Evolutionary conservation across 352 stramenopile species (phyloP).

Genomic region (Globisporangium iwayamae): DNA sequence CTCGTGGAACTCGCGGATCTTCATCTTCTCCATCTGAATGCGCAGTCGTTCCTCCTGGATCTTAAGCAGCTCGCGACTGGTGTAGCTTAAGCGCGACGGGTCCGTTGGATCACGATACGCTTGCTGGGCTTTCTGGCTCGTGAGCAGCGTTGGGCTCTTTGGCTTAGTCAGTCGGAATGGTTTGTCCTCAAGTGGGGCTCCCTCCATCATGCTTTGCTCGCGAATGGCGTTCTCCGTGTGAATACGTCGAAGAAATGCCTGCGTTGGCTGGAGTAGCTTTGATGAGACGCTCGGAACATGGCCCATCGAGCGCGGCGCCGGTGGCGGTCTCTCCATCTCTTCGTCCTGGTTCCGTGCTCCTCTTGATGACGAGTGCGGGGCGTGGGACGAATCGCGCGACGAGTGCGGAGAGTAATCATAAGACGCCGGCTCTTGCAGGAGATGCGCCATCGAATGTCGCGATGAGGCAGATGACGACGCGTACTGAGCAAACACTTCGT

Average conservation of each 20-base stretch:
- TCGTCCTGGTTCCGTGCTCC: conserved; percentile 10
- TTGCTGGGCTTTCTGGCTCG: conserved; percentile 29
- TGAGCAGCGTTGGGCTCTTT: conserved; percentile 48
- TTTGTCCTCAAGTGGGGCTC: conserved; percentile 41
- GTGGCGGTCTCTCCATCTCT: conserved; percentile 8
- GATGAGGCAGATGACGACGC: conserved; percentile 52
- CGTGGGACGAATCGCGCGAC: conserved; percentile 14
- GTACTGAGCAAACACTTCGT: conserved; percentile 56
- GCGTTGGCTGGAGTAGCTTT: conserved; percentile 62
- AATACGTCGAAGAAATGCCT: conserved; percentile 55
- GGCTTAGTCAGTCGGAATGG: conserved; percentile 47
- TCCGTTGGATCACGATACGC: conserved; percentile 36
- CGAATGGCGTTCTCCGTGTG: conserved; percentile 59
- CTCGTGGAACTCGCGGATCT: conserved; percentile 78
- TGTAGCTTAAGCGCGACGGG: conserved; percentile 62
- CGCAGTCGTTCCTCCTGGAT: conserved; percentile 72
- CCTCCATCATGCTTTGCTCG: conserved; percentile 36
- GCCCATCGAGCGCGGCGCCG: conserved; percentile 9
- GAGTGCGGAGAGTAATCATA: conserved; percentile 16
- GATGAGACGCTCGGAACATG: conserved; percentile 23
- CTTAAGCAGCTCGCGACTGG: conserved; percentile 67
- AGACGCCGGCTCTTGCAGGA: conserved; percentile 27
- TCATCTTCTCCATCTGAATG: conserved; percentile 63
- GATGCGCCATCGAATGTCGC: conserved; percentile 30
- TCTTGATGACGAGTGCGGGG: neutral